phyloP scores from a whole-genome alignment of 2,329 filamentous ascomycete species.

The Penicillium sp. region DNA sequence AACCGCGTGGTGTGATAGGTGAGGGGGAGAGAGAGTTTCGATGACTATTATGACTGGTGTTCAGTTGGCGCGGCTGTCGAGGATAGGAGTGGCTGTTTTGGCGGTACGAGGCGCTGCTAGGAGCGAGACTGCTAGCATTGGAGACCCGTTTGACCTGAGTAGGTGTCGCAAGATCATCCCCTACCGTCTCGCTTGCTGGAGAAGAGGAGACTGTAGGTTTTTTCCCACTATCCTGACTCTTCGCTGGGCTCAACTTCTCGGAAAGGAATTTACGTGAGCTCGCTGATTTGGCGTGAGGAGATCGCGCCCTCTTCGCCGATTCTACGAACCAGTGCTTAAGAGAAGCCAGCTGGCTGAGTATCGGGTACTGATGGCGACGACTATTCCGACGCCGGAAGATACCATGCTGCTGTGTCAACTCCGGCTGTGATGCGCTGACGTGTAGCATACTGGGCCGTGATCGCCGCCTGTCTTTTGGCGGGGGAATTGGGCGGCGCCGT shows the following conservation, averaged over 20 bases:
- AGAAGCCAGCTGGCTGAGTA: conserved; percentile 65
- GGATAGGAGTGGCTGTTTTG: conserved; percentile 44
- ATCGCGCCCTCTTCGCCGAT: conserved; percentile 62
- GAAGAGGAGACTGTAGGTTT: conserved; percentile 26
- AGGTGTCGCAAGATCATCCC: conserved; percentile 34
- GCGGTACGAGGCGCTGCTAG: conserved; percentile 44
- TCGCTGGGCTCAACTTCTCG: conserved; percentile 41
- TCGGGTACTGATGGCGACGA: conserved; percentile 60
- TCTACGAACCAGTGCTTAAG: conserved; percentile 74
- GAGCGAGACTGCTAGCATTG: conserved; percentile 43
- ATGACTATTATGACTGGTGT: conserved; percentile 37
- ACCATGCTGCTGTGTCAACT: conserved; percentile 58
- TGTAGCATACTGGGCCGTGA: conserved; percentile 83
- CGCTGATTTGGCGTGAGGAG: conserved; percentile 47
- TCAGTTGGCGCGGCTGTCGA: conserved; percentile 38
- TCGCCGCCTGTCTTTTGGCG: conserved; percentile 80
- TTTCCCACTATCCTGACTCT: conserved; percentile 36
- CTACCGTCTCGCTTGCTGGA: conserved; percentile 23
- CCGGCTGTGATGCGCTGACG: conserved; percentile 70
- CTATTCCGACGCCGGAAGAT: conserved; percentile 55
- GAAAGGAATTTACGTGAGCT: conserved; percentile 40
- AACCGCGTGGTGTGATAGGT: conserved; percentile 83
- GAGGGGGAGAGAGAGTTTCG: conserved; percentile 82
- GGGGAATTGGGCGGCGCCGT: conserved; percentile 72
- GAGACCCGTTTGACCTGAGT: conserved; percentile 43